Base-by-base conservation (phyloP, 2,329 filamentous ascomycete genomes). In the Venturia effusa region DNA sequence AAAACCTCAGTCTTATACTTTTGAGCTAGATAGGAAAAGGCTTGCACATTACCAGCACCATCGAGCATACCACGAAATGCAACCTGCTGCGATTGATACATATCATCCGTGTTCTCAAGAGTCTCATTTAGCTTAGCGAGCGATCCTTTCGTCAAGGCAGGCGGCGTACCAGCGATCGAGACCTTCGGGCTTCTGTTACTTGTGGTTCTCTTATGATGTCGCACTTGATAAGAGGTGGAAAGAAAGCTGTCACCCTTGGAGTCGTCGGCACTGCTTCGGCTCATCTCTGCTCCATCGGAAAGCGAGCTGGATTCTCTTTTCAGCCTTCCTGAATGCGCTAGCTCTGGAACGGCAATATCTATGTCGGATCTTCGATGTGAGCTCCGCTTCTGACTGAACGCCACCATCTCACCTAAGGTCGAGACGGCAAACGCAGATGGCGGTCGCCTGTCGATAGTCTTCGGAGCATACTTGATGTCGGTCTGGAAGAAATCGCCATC, bases 401-500 rank as follows among this genome's bases (percentile, higher is more conserved):
- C 78, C 64, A 80, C 76, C 61, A 86, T 74, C 61, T 84, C 81
- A 24, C 84, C 84, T 66, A 77, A 79, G 34, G 84, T 81, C 57
- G 83, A 84, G 71, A 85, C 79, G 51, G 80, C 80, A 66, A 85
- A 75, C 1, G 83, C 78, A 68, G 83, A 83, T 69, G 83, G 74
- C 63, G 80, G 81, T 43, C 83, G 78, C 65, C 81, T 78, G 68
- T 85, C 82, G 59, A 84, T 77, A n/a, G 82, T 77, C 67, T 84
- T 84, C 10, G 82, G 77, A 7, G 81, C 78, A 73, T 82, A 83
- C 65, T 84, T 81, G 40, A 86, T 77, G 68, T 88, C 85, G 39
- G 81, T 83, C 70, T 88, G 85, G 22, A 83, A 80, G 67, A 88
- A 87, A 11, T 80, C 77, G 17, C 85, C 85, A 66, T 84, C 80